phyloP scores from a whole-genome alignment of 208 protist genomes.

The Lotmaria passim region DNA sequence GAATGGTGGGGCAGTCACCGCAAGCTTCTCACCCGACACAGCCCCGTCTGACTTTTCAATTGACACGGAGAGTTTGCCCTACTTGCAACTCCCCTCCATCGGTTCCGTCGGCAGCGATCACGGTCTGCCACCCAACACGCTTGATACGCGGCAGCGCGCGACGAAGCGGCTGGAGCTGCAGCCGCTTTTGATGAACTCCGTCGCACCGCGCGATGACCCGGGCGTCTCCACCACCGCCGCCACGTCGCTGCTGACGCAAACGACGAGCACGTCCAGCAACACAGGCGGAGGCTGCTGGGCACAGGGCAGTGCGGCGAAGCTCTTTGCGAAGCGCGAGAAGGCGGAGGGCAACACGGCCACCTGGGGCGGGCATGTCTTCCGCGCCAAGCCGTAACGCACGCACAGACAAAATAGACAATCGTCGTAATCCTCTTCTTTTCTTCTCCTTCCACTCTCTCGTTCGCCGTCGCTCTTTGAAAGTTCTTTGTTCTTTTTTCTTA shows the following conservation, averaged over 20 bases:
- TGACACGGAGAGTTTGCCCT: slow-evolving; percentile 56
- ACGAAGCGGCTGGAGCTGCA: slow-evolving; percentile 60
- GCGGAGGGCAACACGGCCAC: slow-evolving; percentile 21
- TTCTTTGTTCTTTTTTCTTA: neutral
- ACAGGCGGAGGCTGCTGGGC: slow-evolving; percentile 45
- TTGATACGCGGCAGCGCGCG: slow-evolving; percentile 74
- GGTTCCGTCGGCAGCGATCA: slow-evolving; percentile 48
- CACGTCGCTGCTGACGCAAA: slow-evolving; percentile 4
- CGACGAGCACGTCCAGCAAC: slow-evolving; percentile 19
- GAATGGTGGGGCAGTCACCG: slow-evolving; percentile 11
- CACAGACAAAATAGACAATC: neutral
- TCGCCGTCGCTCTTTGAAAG: too few species aligned
- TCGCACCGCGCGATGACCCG: neutral
- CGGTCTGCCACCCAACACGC: slow-evolving; percentile 63
- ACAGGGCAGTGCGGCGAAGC: slow-evolving; percentile 37
- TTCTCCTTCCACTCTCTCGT: too few species aligned
- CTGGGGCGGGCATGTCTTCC: slow-evolving; percentile 64
- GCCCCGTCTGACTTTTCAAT: slow-evolving; percentile 57
- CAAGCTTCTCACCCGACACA: slow-evolving; percentile 29
- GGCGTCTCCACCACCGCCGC: slow-evolving; percentile 1
- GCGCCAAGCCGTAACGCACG: slow-evolving; percentile 19
- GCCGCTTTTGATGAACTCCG: slow-evolving; percentile 22
- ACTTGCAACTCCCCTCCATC: slow-evolving; percentile 59
- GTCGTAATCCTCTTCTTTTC: neutral
- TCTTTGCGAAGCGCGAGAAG: slow-evolving; percentile 39